These are phyloP conservation scores for Taiozyma sp. DNA, from an alignment of 1,139 yeast genomes.

Conservation along the genomic window DNA sequence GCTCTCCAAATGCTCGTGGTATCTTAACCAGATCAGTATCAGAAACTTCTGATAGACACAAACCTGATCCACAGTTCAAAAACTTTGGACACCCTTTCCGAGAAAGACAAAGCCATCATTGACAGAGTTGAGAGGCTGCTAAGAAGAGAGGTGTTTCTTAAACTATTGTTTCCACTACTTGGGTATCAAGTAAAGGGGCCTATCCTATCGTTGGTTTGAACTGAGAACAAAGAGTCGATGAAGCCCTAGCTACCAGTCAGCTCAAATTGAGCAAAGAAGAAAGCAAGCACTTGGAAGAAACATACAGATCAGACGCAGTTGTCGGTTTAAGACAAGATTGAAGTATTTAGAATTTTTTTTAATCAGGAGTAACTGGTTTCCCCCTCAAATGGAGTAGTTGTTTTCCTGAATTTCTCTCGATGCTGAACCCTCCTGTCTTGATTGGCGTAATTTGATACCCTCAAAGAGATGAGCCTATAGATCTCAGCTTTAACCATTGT, in stretches of 20 bases:
- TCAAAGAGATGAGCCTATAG: too few relatives aligned
- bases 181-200: slow-evolving; percentile 48
- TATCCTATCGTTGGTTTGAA: slow-evolving; percentile 46
- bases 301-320: slow-evolving; percentile 33
- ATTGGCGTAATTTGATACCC: too few relatives aligned
- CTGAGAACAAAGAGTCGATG: slow-evolving; percentile 40
- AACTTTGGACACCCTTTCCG: slow-evolving; percentile 4
- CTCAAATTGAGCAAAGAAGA: slow-evolving; percentile 39
- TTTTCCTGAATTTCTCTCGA: too few relatives aligned
- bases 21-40: slow-evolving; percentile 25
- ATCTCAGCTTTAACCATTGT: too few relatives aligned
- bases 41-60: slow-evolving; percentile 16
- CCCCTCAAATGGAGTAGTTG: too few relatives aligned
- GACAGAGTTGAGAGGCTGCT: slow-evolving; percentile 46
- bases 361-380: background rate
- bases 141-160: slow-evolving; percentile 38
- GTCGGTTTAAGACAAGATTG: slow-evolving; percentile 8
- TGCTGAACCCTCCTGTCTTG: too few relatives aligned
- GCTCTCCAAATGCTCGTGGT: slow-evolving; percentile 7
- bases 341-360: too few relatives aligned
- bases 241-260: slow-evolving; percentile 36
- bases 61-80: slow-evolving; percentile 15
- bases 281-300: slow-evolving; percentile 40
- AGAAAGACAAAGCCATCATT: slow-evolving; percentile 36
- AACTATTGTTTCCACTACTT: slow-evolving; percentile 53